Percentiles rank a stretch among this genome's conserved stretches.
These are phyloP conservation scores for Diversispora eburnea DNA, from an alignment of 192 early-diverging fungal genomes.

Conservation along the genomic window DNA sequence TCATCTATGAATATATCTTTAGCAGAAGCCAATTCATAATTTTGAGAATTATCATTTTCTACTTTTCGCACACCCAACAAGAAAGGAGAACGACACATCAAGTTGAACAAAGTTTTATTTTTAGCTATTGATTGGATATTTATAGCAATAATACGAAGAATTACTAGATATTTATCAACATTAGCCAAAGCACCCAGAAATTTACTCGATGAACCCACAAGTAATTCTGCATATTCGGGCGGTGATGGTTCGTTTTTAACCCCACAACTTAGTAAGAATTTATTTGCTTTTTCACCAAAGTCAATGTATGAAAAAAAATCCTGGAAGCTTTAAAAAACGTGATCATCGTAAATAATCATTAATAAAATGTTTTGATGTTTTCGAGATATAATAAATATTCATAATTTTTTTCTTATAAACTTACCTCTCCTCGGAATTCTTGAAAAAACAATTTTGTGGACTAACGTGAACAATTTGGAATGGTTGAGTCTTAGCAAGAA, in stretches of 20 bases:
- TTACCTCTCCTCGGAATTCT: background rate
- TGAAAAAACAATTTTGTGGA: conserved; percentile 15
- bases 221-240: conserved; percentile 60
- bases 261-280: conserved; percentile 79
- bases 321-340: conserved; percentile 37
- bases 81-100: conserved; percentile 62
- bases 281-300: conserved; percentile 69
- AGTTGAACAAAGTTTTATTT: conserved; percentile 42
- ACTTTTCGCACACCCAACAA: conserved; percentile 72
- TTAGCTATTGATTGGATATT: conserved; percentile 50
- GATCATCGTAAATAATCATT: too few species aligned
- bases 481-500: conserved; percentile 15
- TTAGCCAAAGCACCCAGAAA: conserved; percentile 53
- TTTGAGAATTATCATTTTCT: conserved; percentile 49
- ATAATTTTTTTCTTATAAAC: background rate
- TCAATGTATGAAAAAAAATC: conserved; percentile 60
- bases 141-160: conserved; percentile 70
- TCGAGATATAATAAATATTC: too few species aligned
- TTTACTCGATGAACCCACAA: conserved; percentile 55
- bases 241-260: conserved; percentile 77
- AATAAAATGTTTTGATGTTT: too few species aligned
- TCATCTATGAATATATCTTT: conserved; percentile 76
- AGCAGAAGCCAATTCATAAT: conserved; percentile 63
- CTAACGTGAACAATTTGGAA: background rate
- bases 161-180: conserved; percentile 60